Percentiles rank a stretch among this genome's conserved stretches.
Evolutionary conservation across 345 rosid species (phyloP).

Genomic region (Dipteronia sinensis): DNA sequence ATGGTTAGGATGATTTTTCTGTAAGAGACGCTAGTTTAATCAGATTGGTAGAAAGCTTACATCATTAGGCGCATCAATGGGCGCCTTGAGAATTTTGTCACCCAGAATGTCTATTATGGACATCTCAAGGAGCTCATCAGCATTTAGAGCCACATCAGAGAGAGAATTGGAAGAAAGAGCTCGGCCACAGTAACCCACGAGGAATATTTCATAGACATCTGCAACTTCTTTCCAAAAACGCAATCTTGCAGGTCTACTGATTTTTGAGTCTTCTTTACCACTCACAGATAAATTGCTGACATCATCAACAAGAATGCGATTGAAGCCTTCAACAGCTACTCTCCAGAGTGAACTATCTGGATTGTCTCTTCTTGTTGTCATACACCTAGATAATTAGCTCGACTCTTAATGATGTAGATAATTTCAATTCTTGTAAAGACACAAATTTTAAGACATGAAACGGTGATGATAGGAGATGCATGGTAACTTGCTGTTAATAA

Average conservation of each 20-base stretch:
- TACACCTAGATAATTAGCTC: constrained; percentile 55
- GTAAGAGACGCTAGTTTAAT: constrained; percentile 9
- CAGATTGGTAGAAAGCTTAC: constrained; percentile 48
- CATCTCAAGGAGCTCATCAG: constrained; percentile 93
- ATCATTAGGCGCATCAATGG: constrained; percentile 78
- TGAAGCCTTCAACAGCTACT: constrained; percentile 86
- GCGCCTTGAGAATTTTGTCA: constrained; percentile 69
- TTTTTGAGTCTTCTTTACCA: constrained; percentile 47
- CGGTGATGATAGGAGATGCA: background rate
- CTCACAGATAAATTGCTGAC: constrained; percentile 41
- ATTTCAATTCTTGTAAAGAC: constrained; percentile 5
- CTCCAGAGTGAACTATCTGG: constrained; percentile 97
- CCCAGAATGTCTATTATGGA: constrained; percentile 69
- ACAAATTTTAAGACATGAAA: background rate
- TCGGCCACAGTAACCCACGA: constrained; percentile 93
- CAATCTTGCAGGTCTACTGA: constrained; percentile 63
- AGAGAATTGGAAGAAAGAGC: constrained; percentile 82
- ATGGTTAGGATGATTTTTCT: background rate
- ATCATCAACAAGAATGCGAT: constrained; percentile 72
- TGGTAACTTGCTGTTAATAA: constrained; percentile 3
- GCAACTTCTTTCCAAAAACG: constrained; percentile 97
- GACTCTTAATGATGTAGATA: constrained; percentile 12
- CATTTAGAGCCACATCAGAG: constrained; percentile 50
- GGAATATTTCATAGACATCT: constrained; percentile 92
- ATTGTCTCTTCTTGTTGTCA: constrained; percentile 92